Evolutionary conservation across 2,329 filamentous ascomycete species (phyloP).

Genomic region (Nothophoma quercina): DNA sequence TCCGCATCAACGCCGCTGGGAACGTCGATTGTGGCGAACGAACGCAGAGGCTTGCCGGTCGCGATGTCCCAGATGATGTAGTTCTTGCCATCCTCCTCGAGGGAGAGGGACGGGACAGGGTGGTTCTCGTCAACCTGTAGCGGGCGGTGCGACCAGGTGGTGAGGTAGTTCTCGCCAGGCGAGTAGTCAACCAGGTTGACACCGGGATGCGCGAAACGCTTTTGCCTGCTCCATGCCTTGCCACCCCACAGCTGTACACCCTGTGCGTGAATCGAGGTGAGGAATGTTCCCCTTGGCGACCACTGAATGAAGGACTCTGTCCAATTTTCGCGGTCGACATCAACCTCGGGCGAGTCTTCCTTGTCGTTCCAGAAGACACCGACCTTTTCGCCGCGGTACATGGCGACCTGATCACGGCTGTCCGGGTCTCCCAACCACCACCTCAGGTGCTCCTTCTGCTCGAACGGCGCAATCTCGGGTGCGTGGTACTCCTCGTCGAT

Average conservation of each 20-base stretch:
- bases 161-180: slow-evolving; percentile 88
- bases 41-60: slow-evolving; percentile 86
- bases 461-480: slow-evolving; percentile 83
- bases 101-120: slow-evolving; percentile 72
- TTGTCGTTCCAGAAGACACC: slow-evolving; percentile 99
- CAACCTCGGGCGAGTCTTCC: slow-evolving; percentile 83
- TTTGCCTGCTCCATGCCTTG: slow-evolving; percentile 84
- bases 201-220: slow-evolving; percentile 92
- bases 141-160: slow-evolving; percentile 94
- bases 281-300: slow-evolving; percentile 92
- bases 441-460: slow-evolving; percentile 91
- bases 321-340: slow-evolving; percentile 95
- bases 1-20: slow-evolving; percentile 69
- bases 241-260: slow-evolving; percentile 98
- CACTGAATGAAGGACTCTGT: slow-evolving; percentile 98
- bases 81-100: slow-evolving; percentile 98
- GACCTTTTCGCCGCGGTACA: slow-evolving; percentile 91
- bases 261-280: slow-evolving; percentile 93
- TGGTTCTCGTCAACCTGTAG: slow-evolving; percentile 92
- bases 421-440: slow-evolving; percentile 91
- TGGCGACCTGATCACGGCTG: slow-evolving; percentile 92
- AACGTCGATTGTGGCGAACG: slow-evolving; percentile 88
- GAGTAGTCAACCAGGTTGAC: slow-evolving; percentile 98
- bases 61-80: slow-evolving; percentile 98
- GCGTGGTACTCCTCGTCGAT: slow-evolving; percentile 89